phyloP scores from a whole-genome alignment of 2,329 filamentous ascomycete species.

The Thelonectria blattea region DNA sequence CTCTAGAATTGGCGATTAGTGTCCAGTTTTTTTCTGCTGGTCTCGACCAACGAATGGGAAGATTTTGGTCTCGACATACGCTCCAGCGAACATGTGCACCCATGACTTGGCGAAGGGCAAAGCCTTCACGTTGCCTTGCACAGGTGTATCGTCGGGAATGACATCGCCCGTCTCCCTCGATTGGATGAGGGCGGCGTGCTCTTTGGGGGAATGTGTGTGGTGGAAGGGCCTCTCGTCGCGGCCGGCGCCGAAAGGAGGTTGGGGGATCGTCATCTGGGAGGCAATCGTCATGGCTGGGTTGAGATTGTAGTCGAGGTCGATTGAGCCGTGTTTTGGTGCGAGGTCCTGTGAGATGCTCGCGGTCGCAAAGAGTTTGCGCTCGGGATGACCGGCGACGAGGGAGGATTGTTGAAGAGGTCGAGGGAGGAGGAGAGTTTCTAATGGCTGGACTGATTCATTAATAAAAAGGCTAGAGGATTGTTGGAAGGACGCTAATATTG shows the following conservation, averaged over 20 bases:
- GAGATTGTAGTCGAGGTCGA: neutral
- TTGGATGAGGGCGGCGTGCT: conserved; percentile 55
- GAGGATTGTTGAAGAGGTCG: neutral
- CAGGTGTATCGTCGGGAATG: conserved; percentile 50
- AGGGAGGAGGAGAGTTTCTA: neutral
- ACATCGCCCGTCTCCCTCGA: conserved; percentile 68
- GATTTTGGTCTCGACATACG: conserved; percentile 59
- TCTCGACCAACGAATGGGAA: neutral
- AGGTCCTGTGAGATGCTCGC: neutral
- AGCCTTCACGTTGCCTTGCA: conserved; percentile 44
- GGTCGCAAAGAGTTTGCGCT: conserved; percentile 8
- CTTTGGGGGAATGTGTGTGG: conserved; percentile 39
- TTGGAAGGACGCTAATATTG: neutral
- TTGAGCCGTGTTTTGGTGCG: neutral
- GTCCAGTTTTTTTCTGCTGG: conserved; percentile 13
- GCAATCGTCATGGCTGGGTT: conserved; percentile 15
- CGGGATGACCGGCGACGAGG: conserved; percentile 5
- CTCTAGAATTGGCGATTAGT: conserved; percentile 52
- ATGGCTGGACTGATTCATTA: neutral
- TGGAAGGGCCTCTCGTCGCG: conserved; percentile 43
- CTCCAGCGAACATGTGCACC: conserved; percentile 91
- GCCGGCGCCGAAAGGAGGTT: conserved; percentile 39
- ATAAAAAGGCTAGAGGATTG: neutral
- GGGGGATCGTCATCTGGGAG: conserved; percentile 42
- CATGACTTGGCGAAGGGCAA: conserved; percentile 76